Conservation (phyloP, 345 rosid genomes). For the Linum usitatissimum region DNA sequence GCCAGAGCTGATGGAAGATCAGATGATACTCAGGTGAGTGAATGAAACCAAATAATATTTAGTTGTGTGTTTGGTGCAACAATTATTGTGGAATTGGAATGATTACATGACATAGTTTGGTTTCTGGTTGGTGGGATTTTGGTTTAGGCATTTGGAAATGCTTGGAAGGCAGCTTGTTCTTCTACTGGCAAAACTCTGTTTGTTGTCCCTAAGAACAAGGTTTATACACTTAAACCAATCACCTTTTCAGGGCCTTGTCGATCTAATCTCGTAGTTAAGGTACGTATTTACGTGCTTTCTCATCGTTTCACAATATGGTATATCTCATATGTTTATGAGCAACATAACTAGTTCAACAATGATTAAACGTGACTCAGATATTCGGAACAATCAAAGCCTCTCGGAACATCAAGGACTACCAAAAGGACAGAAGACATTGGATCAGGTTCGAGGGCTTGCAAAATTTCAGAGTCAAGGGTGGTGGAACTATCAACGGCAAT, state of each 20-base stretch:
- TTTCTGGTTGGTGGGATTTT: conserved; percentile 10
- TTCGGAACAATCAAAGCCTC: conserved; percentile 66
- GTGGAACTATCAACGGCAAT: conserved; percentile 79
- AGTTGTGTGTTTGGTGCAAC: no score
- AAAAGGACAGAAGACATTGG: conserved; percentile 41
- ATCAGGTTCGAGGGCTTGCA: conserved; percentile 38
- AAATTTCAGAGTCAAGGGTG: conserved; percentile 59
- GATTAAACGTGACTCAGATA: conserved; percentile 39
- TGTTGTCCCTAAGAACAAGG: conserved; percentile 39
- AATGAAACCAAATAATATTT: no score
- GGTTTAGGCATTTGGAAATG: conserved; percentile 33
- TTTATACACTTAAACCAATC: conserved; percentile 47
- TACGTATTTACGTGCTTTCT: no score
- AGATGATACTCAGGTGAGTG: conserved; percentile 30
- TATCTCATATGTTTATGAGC: no score
- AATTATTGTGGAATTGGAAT: no score
- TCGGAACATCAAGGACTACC: conserved; percentile 37
- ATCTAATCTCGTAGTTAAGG: conserved; percentile 49
- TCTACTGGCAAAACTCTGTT: conserved; percentile 23
- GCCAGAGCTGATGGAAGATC: conserved; percentile 26
- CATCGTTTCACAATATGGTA: no score
- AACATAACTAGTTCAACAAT: no score
- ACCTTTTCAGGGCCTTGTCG: conserved; percentile 78
- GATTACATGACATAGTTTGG: no score
- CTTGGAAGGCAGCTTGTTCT: conserved; percentile 44